phyloP scores from a whole-genome alignment of 129 eudicot genomes.

The Saussurea involucrata region DNA sequence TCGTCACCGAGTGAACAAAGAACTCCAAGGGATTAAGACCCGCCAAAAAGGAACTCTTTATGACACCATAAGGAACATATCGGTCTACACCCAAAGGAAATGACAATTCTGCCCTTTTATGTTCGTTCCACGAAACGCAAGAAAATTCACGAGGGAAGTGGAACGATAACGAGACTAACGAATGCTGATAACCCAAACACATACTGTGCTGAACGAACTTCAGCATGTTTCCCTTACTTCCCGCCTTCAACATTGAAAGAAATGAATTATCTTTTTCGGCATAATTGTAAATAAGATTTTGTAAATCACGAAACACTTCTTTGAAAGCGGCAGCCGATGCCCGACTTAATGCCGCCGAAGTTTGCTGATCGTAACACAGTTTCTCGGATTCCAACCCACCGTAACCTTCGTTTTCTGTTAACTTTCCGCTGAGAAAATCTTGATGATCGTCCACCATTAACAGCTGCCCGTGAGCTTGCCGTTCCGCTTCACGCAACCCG shows the following conservation, averaged over 20 bases:
- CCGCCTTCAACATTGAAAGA: constrained; percentile 76
- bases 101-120: constrained; percentile 33
- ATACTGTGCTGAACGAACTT: constrained; percentile 75
- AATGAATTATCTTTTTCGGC: constrained; percentile 57
- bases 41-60: constrained; percentile 49
- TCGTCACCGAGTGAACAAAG: constrained; percentile 72
- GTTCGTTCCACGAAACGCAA: constrained; percentile 74
- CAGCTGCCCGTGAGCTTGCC: constrained; percentile 42
- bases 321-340: constrained; percentile 66
- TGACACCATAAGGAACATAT: constrained; percentile 61
- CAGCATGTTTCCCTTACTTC: constrained; percentile 85
- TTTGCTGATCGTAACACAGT: constrained; percentile 46
- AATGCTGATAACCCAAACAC: constrained; percentile 86
- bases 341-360: constrained; percentile 60
- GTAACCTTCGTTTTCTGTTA: constrained; percentile 22
- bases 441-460: constrained; percentile 50
- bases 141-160: constrained; percentile 60
- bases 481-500: constrained; percentile 77
- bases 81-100: constrained; percentile 29
- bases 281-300: constrained; percentile 56
- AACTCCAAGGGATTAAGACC: constrained; percentile 86
- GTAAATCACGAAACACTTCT: constrained; percentile 65
- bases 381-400: constrained; percentile 17
- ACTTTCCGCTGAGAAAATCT: constrained; percentile 44
- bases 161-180: constrained; percentile 66